Base-by-base conservation (phyloP, 1,139 yeast species). In the Saccharomyces uvarum region DNA sequence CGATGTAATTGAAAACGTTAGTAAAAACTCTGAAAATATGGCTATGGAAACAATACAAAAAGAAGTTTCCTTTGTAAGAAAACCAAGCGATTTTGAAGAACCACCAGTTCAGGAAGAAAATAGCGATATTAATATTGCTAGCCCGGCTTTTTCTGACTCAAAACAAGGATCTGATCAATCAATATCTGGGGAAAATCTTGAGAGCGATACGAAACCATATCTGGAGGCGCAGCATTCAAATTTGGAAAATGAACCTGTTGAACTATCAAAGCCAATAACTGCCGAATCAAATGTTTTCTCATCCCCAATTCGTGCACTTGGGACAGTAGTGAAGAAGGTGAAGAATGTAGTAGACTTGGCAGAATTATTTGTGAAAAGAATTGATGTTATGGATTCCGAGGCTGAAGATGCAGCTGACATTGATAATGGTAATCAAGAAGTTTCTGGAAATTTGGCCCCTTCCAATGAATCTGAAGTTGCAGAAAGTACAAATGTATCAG, bases 231-330 rank as follows among this genome's bases (percentile, higher is more conserved):
- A 31, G 33, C 33, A 31, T 31, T 31, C 33, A 31, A 31, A 31
- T 31, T 4, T 14, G 6, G 33, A 31, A 31, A 2, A 31, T 31
- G 33, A 31, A 31, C 33, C 33, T 31, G 6, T 31, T 31, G 33
- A 31, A 31, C 33, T 3, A 4, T 31, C 33, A 31, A 31, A 31
- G 33, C 33, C 33, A 3, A 4, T 3, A 31, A 31, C 33, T 4
- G 33, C 33, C 33, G 33, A 31, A 31, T 31, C 33, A 31, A 31
- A 31, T 4, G 33, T 57, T 9, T 48, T 61, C 2, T 50, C 54
- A 4, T 56, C 62, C 5, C 63, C 65, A 7, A 41, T 50, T 13
- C 58, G 53, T 19, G 61, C 59, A n/a, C 42, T 60, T n/a, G 51
- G 49, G 9, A 41, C 54, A 11, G 41, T 62, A 5, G 50, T 56